Conservation (phyloP, 108 stramenopile genomes). For the Nitzschia sp. region DNA sequence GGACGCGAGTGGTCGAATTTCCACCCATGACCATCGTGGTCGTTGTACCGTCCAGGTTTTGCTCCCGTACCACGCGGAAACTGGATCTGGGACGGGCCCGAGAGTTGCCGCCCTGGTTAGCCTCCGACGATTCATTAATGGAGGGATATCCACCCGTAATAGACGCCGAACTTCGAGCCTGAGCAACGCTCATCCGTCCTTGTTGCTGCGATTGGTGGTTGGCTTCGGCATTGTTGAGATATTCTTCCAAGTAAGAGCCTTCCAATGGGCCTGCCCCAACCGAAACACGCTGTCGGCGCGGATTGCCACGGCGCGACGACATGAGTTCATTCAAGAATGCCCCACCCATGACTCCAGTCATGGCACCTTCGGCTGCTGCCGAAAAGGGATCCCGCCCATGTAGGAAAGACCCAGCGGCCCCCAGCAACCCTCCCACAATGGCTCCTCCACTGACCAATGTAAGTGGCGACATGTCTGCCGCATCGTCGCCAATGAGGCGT, state of each 20-base stretch:
- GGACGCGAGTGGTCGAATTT: constrained; percentile 7
- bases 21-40: constrained; percentile 22
- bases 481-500: neutral
- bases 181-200: neutral
- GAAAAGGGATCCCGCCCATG: constrained; percentile 28
- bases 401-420: constrained; percentile 33
- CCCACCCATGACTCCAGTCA: constrained; percentile 48
- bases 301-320: neutral
- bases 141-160: constrained; percentile 11
- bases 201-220: neutral
- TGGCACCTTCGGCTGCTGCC: constrained; percentile 38
- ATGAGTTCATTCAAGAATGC: constrained; percentile 40
- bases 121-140: neutral
- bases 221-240: neutral
- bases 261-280: neutral
- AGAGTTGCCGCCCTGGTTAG: neutral
- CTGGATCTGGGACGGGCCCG: constrained; percentile 18
- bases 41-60: neutral
- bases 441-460: constrained; percentile 35
- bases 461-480: neutral
- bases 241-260: neutral
- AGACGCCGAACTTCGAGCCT: constrained; percentile 1
- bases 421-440: constrained; percentile 41
- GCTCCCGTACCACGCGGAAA: constrained; percentile 11
- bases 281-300: neutral